A percentile compares a stretch with the other conserved stretches of the same genome.
phyloP scores from a whole-genome alignment of 192 early-diverging fungal genomes.

The Spinellus fusiger region DNA sequence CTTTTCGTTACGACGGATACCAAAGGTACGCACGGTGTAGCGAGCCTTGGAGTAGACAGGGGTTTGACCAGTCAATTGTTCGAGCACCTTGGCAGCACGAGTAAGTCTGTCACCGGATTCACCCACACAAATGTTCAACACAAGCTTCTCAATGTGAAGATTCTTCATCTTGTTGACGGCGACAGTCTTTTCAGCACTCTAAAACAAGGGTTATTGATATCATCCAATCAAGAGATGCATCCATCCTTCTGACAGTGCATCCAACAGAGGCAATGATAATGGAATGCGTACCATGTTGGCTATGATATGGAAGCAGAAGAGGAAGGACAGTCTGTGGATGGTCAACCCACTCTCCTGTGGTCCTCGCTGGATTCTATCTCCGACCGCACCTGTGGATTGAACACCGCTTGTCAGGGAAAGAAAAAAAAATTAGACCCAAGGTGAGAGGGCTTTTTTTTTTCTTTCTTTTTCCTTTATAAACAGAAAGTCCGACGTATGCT shows the following conservation, averaged over 20 bases:
- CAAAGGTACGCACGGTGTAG: constrained; percentile 99
- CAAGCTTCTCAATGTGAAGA: constrained; percentile 98
- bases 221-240: not conserved
- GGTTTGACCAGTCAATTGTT: constrained; percentile 98
- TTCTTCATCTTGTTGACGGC: constrained; percentile 92
- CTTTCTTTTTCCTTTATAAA: too few species aligned
- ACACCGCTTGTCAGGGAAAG: too few species aligned
- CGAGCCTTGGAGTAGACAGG: constrained; percentile 99
- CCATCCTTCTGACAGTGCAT: not conserved
- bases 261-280: not conserved
- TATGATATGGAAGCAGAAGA: not conserved
- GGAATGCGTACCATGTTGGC: not conserved
- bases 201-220: not conserved
- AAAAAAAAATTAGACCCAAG: too few species aligned
- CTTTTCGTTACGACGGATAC: constrained; percentile 99
- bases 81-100: constrained; percentile 99
- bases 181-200: constrained; percentile 66
- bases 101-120: constrained; percentile 99
- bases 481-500: too few species aligned
- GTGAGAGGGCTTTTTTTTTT: too few species aligned
- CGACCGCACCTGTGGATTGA: too few species aligned
- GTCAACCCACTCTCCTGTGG: not conserved
- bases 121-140: constrained; percentile 99
- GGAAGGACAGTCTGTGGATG: not conserved
- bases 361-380: too few species aligned